These are phyloP conservation scores for Petasospora rhodanensis DNA, from an alignment of 1,139 yeast genomes.

Conservation along the genomic window DNA sequence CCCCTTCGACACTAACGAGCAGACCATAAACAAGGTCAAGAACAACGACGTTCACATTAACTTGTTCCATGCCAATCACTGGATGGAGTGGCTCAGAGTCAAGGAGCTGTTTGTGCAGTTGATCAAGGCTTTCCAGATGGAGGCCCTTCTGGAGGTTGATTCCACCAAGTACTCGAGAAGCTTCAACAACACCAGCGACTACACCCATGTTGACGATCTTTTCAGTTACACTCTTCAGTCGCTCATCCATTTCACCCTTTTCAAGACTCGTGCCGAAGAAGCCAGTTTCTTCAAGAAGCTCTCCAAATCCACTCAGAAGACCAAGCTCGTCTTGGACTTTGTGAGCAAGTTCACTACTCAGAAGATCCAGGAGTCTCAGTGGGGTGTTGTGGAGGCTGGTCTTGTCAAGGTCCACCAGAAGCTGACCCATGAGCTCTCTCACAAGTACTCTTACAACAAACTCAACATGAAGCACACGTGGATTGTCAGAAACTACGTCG, in stretches of 20 bases:
- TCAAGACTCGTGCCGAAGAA: constrained; percentile 2
- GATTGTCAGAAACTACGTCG: no score
- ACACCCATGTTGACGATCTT: constrained; percentile 1
- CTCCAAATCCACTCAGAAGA: neutral
- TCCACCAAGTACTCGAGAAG: neutral
- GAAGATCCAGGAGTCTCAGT: neutral
- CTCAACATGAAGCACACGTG: no score
- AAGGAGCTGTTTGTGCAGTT: neutral
- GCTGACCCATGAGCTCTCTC: no score
- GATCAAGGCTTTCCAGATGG: constrained; percentile 1
- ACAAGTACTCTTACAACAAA: no score
- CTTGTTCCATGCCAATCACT: constrained; percentile 5
- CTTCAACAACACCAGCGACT: neutral
- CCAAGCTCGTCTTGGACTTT: constrained; percentile 1
- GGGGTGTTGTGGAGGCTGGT: neutral
- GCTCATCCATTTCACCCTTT: constrained; percentile 5
- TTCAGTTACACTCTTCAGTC: constrained; percentile 2
- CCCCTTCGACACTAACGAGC: no score
- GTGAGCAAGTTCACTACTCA: constrained; percentile 1
- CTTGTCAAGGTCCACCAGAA: neutral
- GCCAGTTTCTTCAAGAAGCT: constrained; percentile 3
- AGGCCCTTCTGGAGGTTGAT: constrained; percentile 1
- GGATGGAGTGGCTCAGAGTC: constrained; percentile 4
- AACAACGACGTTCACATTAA: no score
- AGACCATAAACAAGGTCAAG: no score